A percentile compares a stretch with the other conserved stretches of the same genome.
These are phyloP conservation scores for Geotrichum carabidarum DNA, from an alignment of 1,139 yeast species.

Conservation along the genomic window DNA sequence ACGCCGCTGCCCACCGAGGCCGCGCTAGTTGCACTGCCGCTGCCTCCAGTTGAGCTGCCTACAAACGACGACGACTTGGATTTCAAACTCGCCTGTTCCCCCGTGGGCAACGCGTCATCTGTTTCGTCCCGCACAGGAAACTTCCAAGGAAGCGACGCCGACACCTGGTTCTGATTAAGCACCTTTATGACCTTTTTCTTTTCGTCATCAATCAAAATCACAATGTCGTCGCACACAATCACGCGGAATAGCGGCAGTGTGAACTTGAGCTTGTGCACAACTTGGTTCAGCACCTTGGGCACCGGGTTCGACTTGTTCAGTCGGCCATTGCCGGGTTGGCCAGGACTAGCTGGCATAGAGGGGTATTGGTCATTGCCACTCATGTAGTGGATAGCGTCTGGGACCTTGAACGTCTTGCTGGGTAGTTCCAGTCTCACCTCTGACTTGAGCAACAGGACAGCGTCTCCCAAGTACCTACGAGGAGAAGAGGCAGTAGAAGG, in stretches of 20 bases:
- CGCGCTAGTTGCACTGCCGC: background rate
- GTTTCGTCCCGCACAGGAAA: conserved; percentile 13
- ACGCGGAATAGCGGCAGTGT: conserved; percentile 13
- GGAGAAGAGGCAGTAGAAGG: background rate
- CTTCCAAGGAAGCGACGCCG: conserved; percentile 17
- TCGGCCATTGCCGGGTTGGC: background rate
- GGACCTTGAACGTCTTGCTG: conserved; percentile 2
- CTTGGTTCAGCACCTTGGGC: conserved; percentile 15
- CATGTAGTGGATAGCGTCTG: conserved; percentile 18
- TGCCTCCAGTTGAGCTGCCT: background rate
- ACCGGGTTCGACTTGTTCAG: conserved; percentile 12
- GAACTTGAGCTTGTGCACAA: conserved; percentile 9
- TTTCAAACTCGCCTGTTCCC: background rate
- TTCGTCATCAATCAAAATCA: conserved; percentile 18
- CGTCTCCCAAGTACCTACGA: conserved; percentile 16
- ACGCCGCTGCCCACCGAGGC: background rate
- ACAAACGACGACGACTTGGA: conserved; percentile 1
- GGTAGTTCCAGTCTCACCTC: conserved; percentile 16
- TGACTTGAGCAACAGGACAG: conserved; percentile 11
- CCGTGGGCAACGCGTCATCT: conserved; percentile 4
- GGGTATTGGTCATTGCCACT: background rate
- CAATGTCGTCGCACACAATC: conserved; percentile 17
- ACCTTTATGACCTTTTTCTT: conserved; percentile 16
- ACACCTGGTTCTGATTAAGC: conserved; percentile 10
- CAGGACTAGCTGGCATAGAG: background rate